These are phyloP conservation scores for Aurantiochytrium sp. DNA, from an alignment of 108 stramenopile species.

Conservation along the genomic window DNA sequence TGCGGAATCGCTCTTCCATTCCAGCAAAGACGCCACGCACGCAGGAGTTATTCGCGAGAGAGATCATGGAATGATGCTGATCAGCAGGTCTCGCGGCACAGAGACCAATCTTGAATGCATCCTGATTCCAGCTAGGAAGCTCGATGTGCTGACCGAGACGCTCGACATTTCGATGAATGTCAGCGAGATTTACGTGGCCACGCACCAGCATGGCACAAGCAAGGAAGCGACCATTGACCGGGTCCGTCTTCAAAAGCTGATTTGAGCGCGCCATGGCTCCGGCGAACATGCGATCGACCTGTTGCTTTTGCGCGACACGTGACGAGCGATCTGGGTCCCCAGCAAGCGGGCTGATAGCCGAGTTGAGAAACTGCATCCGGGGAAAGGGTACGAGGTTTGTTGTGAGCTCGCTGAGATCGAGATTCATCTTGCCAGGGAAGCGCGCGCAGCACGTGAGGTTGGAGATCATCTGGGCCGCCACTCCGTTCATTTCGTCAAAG, in stretches of 20 bases:
- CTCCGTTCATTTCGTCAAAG: conserved; percentile 53
- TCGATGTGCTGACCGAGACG: conserved; percentile 22
- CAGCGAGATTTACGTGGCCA: conserved; percentile 40
- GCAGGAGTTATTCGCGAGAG: conserved; percentile 40
- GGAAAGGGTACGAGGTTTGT: conserved; percentile 63
- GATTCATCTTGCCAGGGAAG: conserved; percentile 53
- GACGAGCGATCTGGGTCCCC: not conserved
- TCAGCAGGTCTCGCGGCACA: conserved; percentile 30
- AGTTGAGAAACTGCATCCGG: conserved; percentile 44
- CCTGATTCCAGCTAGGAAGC: conserved; percentile 51
- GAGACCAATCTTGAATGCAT: conserved; percentile 58
- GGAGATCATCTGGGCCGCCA: conserved; percentile 49
- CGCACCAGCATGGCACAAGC: conserved; percentile 48
- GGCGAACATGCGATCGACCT: conserved; percentile 24
- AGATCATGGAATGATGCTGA: conserved; percentile 24
- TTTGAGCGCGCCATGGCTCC: conserved; percentile 24
- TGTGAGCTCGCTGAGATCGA: conserved; percentile 59
- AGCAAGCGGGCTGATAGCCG: not conserved
- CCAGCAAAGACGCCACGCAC: conserved; percentile 25
- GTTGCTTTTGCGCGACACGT: not conserved
- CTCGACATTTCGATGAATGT: conserved; percentile 38
- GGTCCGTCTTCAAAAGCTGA: conserved; percentile 28
- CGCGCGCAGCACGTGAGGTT: conserved; percentile 50
- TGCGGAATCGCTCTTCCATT: conserved; percentile 29
- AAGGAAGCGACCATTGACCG: conserved; percentile 25